Base-by-base conservation (phyloP, 2,329 filamentous ascomycete genomes). In the Fusarium udum region DNA sequence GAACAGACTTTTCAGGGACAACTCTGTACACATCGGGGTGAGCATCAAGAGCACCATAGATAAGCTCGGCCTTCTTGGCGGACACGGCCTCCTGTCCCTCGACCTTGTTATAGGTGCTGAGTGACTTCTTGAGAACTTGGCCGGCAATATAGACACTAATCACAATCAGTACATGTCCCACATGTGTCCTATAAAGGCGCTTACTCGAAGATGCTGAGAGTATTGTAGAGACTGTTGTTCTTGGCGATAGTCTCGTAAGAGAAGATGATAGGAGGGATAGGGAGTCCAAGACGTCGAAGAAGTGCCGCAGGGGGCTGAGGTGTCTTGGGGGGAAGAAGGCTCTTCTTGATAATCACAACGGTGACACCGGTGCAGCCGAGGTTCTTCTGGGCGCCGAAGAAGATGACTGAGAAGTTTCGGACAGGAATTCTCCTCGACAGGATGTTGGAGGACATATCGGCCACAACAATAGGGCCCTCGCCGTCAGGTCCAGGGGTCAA, bases 141-240 rank as follows among this genome's bases (percentile, higher is more conserved):
- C 95, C 95, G 22, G 94, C 93, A 61, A 98, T 90, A 85, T 92
- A 98, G 42, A 98, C 93, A 81, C 95, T 90, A 60, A 48, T 28
- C 24, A 52, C 10, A 18, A 18, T 77, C 49, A 77, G 73, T 39
- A 63, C 51, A 20, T 22, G 20, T 52, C 31, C 16, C 15, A 20
- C 11, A 26, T 9, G 46, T 22, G 9, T 31, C 12, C 24, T 2
- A 6, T 6, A 26, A 12, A 14, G 24, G 11, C 31, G 83, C 88
- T 79, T 81, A 90, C 89, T 90, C 95, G 78, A 98, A 97, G 78
- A 98, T 97, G 78, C 94, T 95, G 16, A 98, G 85, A 0, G 95
- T 98, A 84, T 98, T 98, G 86, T 98, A 98, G 34, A 98, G 87
- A 76, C 93, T 96, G 85, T 97, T 96, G 85, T 97, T 97, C 87